Base-by-base conservation (phyloP, 2,329 filamentous ascomycete genomes). In the Seiridium unicorne region DNA sequence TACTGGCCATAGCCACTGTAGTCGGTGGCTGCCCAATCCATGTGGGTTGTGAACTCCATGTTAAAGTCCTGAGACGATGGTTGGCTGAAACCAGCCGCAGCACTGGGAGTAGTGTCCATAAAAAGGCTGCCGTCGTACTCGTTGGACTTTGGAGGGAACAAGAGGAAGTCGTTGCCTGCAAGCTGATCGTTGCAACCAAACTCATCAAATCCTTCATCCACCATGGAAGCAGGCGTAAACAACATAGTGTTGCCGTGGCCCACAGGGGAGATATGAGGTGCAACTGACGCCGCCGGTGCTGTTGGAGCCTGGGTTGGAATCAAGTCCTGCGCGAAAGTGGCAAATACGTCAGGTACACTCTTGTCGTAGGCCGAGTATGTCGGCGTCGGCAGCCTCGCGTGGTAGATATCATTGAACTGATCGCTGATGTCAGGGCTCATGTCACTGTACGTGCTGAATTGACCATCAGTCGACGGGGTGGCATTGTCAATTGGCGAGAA, bases 201-300 rank as follows among this genome's bases (percentile, higher is more conserved):
- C 36, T 88, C 87, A 46, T 85, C 83, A 65, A 87, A 90, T 44
- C 82, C 83, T 67, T 92, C 89, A 62, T 92, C 89, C 34, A 86
- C 79, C 61, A 86, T 73, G 0, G 87, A 88, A 47, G 81, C 81
- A 53, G 89, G 87, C 8, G 89, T 89, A 74, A 82, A 89, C 38
- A 92, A 81, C 77, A 91, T 90, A 1, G 86, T 77, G 61, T 89
- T 87, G 42, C 84, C 82, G 67, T 91, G 89, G 4, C 87, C 89
- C 58, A 81, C 80, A 7, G 89, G 89, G 3, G 89, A 92, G 62
- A 92, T 83, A 62, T 91, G 88, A 34, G 80, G 75, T 38, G 76
- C 72, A 40, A 66, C 67, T 61, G 69, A 70, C n/a, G 75, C 74
- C 38, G 67, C 66, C 60, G 69, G 71, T 13, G 38, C 10, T 18